Evolutionary conservation across 75 land plant species (phyloP), one percentile per base, ranked within the genome.

Genomic region (Picea sitchensis): DNA sequence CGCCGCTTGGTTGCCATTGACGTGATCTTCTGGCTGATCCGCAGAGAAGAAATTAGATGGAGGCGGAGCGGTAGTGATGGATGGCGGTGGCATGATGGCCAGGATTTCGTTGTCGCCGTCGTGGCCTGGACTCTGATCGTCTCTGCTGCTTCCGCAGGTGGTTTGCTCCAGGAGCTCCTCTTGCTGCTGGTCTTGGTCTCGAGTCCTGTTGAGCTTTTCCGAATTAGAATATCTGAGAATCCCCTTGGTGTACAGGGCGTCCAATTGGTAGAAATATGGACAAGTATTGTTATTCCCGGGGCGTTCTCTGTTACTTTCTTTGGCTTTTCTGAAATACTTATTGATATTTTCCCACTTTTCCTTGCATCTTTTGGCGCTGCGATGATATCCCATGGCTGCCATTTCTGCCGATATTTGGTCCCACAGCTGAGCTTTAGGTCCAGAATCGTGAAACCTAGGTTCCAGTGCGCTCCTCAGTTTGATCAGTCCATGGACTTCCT

Each of bases 321-420:
- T 88, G 11, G 89, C 77, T 82, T 85, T 92, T 78, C 87, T 90
- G 85, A 92, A 90, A 85, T 94, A 94, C 82, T 94, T 92, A 88
- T 92, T 94, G 81, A 94, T 90, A 68, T 91, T 93, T 76, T 94
- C 96, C 96, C 96, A 94, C 79, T 92, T 94, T 83, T 94, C 92
- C 79, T 92, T 92, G 85, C 96, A 94, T 76, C 87, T 81, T 87
- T 86, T 90, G 21, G 94, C 78, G 75, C 83, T 85, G 21, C 96
- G 81, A 12, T 72, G 65, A 60, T 85, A 94, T 5, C 96, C 96
- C 77, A 92, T 31, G n/a, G 62, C 73, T 3, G 73, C 67, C 92
- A 94, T 86, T 4, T 64, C 75, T 15, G 84, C 34, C 21, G 91
- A 88, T 65, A 94, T 86, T 78, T 88, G 90, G 64, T 92, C 94